Evolutionary conservation across 2,329 filamentous ascomycete species (phyloP).

Genomic region (Ceratocystis cubensis): DNA sequence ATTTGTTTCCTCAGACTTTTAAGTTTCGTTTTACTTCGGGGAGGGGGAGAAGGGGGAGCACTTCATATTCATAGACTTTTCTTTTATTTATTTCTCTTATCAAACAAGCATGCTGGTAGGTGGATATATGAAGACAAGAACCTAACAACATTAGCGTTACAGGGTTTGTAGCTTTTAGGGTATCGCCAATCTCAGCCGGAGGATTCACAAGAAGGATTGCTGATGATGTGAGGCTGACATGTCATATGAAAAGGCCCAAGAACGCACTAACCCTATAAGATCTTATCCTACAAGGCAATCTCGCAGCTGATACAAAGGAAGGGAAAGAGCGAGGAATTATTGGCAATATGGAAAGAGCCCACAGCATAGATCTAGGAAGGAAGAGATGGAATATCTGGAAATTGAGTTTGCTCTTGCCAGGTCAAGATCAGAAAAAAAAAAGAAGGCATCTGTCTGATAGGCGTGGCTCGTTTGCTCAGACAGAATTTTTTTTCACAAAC

Average conservation of each 20-base stretch:
- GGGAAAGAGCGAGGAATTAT: not conserved
- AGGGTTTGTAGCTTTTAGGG: not conserved
- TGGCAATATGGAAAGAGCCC: not conserved
- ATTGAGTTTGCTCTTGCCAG: not conserved
- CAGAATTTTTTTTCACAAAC: not conserved
- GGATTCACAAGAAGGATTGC: not conserved
- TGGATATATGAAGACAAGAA: not conserved
- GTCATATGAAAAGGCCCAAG: not conserved
- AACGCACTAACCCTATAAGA: not conserved
- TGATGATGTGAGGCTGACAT: constrained; percentile 2
- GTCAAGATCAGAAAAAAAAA: not conserved
- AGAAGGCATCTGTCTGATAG: not conserved
- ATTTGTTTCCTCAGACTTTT: not conserved
- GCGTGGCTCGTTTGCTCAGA: not conserved
- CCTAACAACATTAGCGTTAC: not conserved
- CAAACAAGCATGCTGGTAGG: too few relatives aligned
- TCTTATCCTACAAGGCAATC: not conserved
- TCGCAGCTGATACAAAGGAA: not conserved
- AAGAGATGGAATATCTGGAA: not conserved
- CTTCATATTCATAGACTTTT: not conserved
- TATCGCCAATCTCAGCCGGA: not conserved
- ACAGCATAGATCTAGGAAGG: not conserved
- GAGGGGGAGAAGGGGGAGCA: not conserved
- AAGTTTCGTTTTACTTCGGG: not conserved
- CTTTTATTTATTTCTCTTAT: not conserved